These are phyloP conservation scores for Musa balbisiana DNA, from an alignment of 202 grass and related monocot species.

Conservation along the genomic window DNA sequence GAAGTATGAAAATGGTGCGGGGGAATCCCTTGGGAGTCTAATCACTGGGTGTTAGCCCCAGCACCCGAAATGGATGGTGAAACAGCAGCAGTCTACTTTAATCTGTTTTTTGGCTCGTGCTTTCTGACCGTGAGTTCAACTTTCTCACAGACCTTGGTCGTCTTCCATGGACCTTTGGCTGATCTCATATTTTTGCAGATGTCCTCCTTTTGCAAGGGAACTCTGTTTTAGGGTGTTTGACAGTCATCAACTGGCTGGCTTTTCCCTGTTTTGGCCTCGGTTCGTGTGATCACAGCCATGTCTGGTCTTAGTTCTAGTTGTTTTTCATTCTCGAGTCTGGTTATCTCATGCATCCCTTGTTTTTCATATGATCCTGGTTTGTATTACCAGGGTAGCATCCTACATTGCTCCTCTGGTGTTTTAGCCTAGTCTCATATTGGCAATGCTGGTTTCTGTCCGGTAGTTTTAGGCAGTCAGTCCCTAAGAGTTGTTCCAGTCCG, in stretches of 20 bases:
- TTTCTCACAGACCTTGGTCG: conserved; percentile 28
- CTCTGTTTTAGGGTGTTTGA: conserved; percentile 59
- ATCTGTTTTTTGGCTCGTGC: conserved; percentile 43
- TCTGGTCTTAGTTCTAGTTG: conserved; percentile 45
- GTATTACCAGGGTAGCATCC: background rate
- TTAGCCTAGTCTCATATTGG: conserved; percentile 10
- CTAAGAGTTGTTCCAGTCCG: conserved; percentile 4
- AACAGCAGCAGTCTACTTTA: conserved; percentile 33
- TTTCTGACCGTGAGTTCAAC: conserved; percentile 22
- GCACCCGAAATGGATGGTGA: conserved; percentile 48
- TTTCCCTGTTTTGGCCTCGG: conserved; percentile 48
- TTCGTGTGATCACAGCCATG: conserved; percentile 29
- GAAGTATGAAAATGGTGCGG: conserved; percentile 21
- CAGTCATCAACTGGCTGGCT: conserved; percentile 33
- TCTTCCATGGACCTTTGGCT: conserved; percentile 51
- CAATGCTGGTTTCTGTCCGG: background rate
- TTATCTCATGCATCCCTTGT: background rate
- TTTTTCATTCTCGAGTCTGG: conserved; percentile 26
- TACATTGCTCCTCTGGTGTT: background rate
- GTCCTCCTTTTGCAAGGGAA: conserved; percentile 17
- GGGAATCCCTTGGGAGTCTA: background rate
- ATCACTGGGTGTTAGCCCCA: conserved; percentile 11
- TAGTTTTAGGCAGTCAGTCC: conserved; percentile 9
- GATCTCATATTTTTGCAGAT: conserved; percentile 65
- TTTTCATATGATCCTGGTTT: conserved; percentile 9